Evolutionary conservation across 1,284 basidiomycete genomes (phyloP).

Genomic region (Taiwanofungus camphoratus): DNA sequence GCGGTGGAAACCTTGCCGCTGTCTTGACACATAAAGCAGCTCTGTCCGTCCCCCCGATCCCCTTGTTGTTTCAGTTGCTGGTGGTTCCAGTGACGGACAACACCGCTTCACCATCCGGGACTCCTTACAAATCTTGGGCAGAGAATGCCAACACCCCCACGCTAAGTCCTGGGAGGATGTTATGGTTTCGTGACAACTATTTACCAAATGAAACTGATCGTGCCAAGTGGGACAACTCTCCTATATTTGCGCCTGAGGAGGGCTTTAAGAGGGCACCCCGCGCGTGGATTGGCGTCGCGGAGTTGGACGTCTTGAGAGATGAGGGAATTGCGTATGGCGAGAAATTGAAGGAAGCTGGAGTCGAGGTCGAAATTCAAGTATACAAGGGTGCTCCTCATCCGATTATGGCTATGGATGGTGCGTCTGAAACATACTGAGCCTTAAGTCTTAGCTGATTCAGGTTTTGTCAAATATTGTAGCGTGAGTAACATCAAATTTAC

Average conservation of each 20-base stretch:
- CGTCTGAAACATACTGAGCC: conserved; percentile 16
- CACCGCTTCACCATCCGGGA: conserved; percentile 42
- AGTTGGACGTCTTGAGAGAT: conserved; percentile 61
- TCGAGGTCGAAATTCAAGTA: conserved; percentile 47
- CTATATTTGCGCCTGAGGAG: conserved; percentile 57
- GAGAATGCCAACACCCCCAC: conserved; percentile 55
- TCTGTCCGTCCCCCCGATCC: conserved; percentile 42
- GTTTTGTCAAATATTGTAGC: conserved; percentile 11
- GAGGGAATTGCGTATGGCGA: conserved; percentile 65
- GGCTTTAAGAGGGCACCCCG: conserved; percentile 46
- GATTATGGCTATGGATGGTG: conserved; percentile 66
- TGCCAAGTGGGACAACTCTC: conserved; percentile 63
- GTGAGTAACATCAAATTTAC: conserved; percentile 11
- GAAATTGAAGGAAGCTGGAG: conserved; percentile 49
- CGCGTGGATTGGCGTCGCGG: conserved; percentile 60
- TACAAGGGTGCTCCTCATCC: conserved; percentile 64
- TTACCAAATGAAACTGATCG: conserved; percentile 55
- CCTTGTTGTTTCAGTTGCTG: conserved; percentile 58
- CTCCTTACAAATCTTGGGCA: conserved; percentile 46
- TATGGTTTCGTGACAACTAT: conserved; percentile 68
- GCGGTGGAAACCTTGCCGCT: conserved; percentile 69
- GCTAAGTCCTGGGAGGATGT: conserved; percentile 58
- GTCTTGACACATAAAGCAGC: conserved; percentile 61
- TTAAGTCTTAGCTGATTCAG: too few species aligned
- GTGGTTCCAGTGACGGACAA: conserved; percentile 72